Conservation (phyloP, 2,329 filamentous ascomycete genomes). For the Fonsecaea monophora region DNA sequence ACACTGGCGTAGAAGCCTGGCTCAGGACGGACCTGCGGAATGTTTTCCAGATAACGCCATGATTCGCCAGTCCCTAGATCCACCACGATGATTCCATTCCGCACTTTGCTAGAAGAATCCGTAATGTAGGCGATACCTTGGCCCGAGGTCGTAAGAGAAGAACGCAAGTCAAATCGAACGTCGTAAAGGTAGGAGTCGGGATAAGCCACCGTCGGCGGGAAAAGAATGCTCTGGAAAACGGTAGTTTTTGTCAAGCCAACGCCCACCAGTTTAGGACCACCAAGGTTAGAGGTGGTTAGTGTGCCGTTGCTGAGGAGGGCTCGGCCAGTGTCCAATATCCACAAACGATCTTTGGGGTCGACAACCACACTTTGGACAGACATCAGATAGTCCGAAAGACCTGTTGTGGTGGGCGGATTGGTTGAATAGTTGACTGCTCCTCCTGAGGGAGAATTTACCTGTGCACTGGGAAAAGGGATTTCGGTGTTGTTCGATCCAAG, state of each 20-base stretch:
- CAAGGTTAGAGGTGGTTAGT: slow-evolving; percentile 53
- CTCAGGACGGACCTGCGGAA: slow-evolving; percentile 50
- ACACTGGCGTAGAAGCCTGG: slow-evolving; percentile 57
- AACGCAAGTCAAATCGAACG: slow-evolving; percentile 47
- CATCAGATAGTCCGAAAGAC: slow-evolving; percentile 58
- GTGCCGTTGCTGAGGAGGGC: slow-evolving; percentile 52
- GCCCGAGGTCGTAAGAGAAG: slow-evolving; percentile 48
- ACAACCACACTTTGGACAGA: slow-evolving; percentile 61
- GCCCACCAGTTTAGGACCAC: slow-evolving; percentile 60
- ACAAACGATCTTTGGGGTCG: slow-evolving; percentile 58
- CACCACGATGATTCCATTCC: slow-evolving; percentile 58
- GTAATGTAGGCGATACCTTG: slow-evolving; percentile 62
- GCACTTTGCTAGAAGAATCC: slow-evolving; percentile 57
- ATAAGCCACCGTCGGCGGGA: slow-evolving; percentile 56
- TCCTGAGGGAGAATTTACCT: slow-evolving; percentile 58
- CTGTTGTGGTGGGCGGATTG: slow-evolving; percentile 52
- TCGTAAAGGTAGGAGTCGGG: slow-evolving; percentile 61
- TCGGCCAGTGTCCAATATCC: slow-evolving; percentile 62
- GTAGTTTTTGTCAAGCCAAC: slow-evolving; percentile 56
- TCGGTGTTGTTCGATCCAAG: slow-evolving; percentile 54
- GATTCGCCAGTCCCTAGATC: slow-evolving; percentile 55
- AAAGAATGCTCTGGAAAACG: slow-evolving; percentile 60
- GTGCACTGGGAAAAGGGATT: slow-evolving; percentile 50
- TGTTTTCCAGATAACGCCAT: slow-evolving; percentile 55
- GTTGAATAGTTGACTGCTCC: slow-evolving; percentile 61